phyloP scores from a whole-genome alignment of 805 yeast genomes.

The Kodamaea laetipori region DNA sequence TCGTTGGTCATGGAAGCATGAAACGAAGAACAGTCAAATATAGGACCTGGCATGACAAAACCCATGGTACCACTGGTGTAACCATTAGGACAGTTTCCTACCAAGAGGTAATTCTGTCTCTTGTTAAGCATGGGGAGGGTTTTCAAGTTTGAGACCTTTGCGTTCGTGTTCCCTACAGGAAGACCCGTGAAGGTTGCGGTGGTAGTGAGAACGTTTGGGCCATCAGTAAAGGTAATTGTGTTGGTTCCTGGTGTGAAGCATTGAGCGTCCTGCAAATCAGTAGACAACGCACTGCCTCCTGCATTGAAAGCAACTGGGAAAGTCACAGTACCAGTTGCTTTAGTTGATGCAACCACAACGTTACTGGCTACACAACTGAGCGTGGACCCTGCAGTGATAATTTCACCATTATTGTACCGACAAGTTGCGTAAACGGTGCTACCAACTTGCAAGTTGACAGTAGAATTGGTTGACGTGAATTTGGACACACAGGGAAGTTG shows the following conservation, averaged over 20 bases:
- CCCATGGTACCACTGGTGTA: slow-evolving; percentile 26
- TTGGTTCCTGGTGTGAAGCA: slow-evolving; percentile 15
- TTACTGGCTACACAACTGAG: slow-evolving; percentile 17
- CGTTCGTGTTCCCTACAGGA: too few relatives aligned
- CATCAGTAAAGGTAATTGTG: slow-evolving; percentile 21
- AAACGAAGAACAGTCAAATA: slow-evolving; percentile 24
- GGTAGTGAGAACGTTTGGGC: slow-evolving; percentile 15
- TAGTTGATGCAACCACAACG: slow-evolving; percentile 15
- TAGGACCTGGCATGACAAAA: slow-evolving; percentile 13
- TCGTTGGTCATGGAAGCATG: slow-evolving; percentile 24
- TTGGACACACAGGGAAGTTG: slow-evolving; percentile 21
- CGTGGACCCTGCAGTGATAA: slow-evolving; percentile 12
- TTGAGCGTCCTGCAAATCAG: slow-evolving; percentile 14
- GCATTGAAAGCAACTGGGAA: slow-evolving; percentile 20
- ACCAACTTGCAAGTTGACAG: slow-evolving; percentile 13
- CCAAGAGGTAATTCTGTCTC: slow-evolving; percentile 14
- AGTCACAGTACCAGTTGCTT: slow-evolving; percentile 21
- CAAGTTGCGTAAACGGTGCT: slow-evolving; percentile 25
- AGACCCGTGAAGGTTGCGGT: slow-evolving; percentile 12
- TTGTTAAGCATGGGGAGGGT: slow-evolving; percentile 16
- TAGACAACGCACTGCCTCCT: slow-evolving; percentile 18
- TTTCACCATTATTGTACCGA: slow-evolving; percentile 16
- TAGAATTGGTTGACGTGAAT: slow-evolving; percentile 13
- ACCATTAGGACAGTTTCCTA: slow-evolving; percentile 24
- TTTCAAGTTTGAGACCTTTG: slow-evolving; percentile 6